Conservation (phyloP, 768 basidiomycete species). For the Tulasnella sp. region DNA sequence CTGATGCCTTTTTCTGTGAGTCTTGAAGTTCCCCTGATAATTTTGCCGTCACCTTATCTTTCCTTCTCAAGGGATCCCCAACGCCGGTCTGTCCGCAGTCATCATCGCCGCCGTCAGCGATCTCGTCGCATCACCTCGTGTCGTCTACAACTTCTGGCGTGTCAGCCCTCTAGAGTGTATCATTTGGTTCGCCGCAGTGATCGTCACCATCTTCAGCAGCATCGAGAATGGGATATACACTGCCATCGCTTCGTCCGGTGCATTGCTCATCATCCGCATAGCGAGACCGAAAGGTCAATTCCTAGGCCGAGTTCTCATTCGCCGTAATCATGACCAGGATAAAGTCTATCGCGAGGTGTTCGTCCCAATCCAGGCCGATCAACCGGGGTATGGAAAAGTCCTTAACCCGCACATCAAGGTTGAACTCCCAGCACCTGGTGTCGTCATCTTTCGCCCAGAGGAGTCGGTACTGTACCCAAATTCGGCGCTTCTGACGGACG, state of each 20-base stretch:
- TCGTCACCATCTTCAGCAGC: conserved; percentile 84
- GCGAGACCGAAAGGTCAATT: conserved; percentile 84
- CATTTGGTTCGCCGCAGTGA: conserved; percentile 77
- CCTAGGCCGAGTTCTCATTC: conserved; percentile 71
- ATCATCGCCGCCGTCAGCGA: conserved; percentile 55
- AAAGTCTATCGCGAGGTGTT: conserved; percentile 58
- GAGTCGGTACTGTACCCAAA: conserved; percentile 87
- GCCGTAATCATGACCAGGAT: conserved; percentile 27
- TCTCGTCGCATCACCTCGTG: conserved; percentile 69
- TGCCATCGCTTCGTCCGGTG: conserved; percentile 69
- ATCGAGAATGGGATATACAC: conserved; percentile 91
- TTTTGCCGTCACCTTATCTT: conserved; percentile 4
- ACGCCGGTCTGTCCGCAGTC: conserved; percentile 64
- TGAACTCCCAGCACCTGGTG: conserved; percentile 68
- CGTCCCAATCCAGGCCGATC: conserved; percentile 51
- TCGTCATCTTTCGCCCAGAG: conserved; percentile 85
- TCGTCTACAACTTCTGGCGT: conserved; percentile 86
- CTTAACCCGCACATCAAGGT: conserved; percentile 63
- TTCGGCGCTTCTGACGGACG: conserved; percentile 53
- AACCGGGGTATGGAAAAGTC: conserved; percentile 33
- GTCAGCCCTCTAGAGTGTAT: conserved; percentile 87
- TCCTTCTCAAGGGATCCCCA: conserved; percentile 28
- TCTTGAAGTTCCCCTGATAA: conserved; percentile 51
- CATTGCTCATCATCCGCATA: conserved; percentile 71
- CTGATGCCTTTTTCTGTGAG: conserved; percentile 81